These are phyloP conservation scores for Galeopsis tetrahit DNA, from an alignment of 257 asterid genomes.

Conservation along the genomic window DNA sequence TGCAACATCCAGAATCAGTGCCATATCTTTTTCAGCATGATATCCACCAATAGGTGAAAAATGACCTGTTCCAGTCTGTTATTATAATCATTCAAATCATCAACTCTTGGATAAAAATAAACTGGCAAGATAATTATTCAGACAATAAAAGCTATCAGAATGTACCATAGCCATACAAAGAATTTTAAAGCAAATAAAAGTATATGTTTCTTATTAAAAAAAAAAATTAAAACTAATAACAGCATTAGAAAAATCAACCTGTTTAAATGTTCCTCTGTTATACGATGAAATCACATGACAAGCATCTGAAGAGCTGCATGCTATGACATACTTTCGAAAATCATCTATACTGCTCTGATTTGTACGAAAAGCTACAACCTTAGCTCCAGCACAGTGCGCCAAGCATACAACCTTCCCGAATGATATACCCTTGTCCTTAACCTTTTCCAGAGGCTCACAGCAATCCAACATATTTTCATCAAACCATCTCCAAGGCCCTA, in stretches of 20 bases:
- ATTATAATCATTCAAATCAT: constrained; percentile 36
- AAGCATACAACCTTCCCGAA: constrained; percentile 94
- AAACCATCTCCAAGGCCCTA: constrained; percentile 99
- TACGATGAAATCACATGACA: constrained; percentile 92
- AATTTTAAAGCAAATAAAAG: background rate
- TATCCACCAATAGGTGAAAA: constrained; percentile 99
- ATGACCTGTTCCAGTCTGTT: constrained; percentile 98
- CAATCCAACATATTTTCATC: constrained; percentile 99
- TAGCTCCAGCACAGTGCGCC: constrained; percentile 99
- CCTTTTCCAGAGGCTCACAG: constrained; percentile 95
- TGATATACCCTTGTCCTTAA: constrained; percentile 85
- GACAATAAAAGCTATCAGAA: constrained; percentile 29
- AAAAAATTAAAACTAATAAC: background rate
- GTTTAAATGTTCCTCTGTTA: constrained; percentile 77
- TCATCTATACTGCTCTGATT: constrained; percentile 83
- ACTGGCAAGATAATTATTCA: constrained; percentile 19
- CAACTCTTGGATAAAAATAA: constrained; percentile 21
- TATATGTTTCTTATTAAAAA: too few relatives aligned
- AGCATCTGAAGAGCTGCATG: constrained; percentile 81
- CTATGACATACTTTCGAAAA: constrained; percentile 77
- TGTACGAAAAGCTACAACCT: constrained; percentile 88
- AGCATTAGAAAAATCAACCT: constrained; percentile 47
- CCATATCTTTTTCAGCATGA: constrained; percentile 95
- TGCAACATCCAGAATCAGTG: constrained; percentile 97
- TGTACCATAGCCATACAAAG: constrained; percentile 17